These are phyloP conservation scores for Limnomonas spitsbergensis DNA, from an alignment of 139 green algal species.

Conservation along the genomic window DNA sequence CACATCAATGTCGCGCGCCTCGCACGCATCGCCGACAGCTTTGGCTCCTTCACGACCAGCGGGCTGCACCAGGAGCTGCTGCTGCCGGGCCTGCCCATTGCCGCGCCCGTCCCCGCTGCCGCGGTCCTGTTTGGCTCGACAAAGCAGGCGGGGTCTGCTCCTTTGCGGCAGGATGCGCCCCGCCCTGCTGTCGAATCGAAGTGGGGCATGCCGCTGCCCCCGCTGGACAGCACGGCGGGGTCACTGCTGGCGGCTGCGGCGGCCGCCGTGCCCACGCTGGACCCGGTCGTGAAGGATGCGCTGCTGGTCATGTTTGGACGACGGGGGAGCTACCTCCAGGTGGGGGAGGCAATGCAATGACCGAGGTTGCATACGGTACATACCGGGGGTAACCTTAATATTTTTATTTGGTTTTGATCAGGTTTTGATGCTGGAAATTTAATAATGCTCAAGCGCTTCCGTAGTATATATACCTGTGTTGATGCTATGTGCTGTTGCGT, in stretches of 20 bases:
- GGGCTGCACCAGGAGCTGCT: slow-evolving; percentile 3
- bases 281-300: slow-evolving; percentile 49
- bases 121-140: not conserved
- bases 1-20: slow-evolving; percentile 61
- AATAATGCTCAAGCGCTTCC: too few species aligned
- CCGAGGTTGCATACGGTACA: too few species aligned
- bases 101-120: too few species aligned
- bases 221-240: too few species aligned
- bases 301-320: slow-evolving; percentile 55
- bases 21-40: slow-evolving; percentile 38
- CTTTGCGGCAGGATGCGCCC: not conserved
- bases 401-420: too few species aligned
- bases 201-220: too few species aligned
- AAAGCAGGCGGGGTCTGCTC: not conserved
- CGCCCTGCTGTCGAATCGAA: too few species aligned
- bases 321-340: not conserved
- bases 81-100: not conserved
- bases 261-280: slow-evolving; percentile 24
- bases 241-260: not conserved
- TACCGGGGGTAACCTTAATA: too few species aligned
- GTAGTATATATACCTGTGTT: too few species aligned
- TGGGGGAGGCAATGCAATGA: too few species aligned
- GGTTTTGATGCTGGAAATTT: too few species aligned
- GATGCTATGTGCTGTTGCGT: too few species aligned
- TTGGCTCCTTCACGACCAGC: slow-evolving; percentile 51